Base-by-base conservation (phyloP, 2,329 filamentous ascomycete genomes). In the Aspergillus nomiae region DNA sequence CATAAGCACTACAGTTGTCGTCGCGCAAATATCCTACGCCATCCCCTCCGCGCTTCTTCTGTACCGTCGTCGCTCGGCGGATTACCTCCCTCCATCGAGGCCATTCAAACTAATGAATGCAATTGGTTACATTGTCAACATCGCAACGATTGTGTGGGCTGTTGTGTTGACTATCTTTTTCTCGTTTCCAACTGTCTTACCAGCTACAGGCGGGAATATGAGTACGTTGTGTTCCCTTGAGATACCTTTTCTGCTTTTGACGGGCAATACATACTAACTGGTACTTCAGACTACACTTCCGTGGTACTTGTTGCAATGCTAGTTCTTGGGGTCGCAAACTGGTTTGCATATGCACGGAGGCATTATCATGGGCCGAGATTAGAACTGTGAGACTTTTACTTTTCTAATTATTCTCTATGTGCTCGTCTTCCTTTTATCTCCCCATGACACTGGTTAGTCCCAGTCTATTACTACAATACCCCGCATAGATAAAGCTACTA, bases 21-120 rank as follows among this genome's bases (percentile, higher is more conserved):
- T 70, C 41, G 69, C 68, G 3, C 69, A 71, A 32, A 66, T 71
- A 41, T 71, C 69, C 46, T 70, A 58, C 54, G 69, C 69, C 41
- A 58, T 70, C 46, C 68, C 69, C 7, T 63, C 69, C 7, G 11
- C 60, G 8, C 57, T 71, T 6, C 65, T 71, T 12, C 55, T 71
- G 48, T 28, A 38, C n/a, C 63, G 65, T 8, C 65, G 64, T 26
- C 59, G 65, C 11, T 34, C 50, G 12, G 19, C 58, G 0, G n/a
- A 63, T n/a, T 71, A 68, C 32, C 63, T 71, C 3, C 69, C 68
- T 0, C n/a, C 58, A 4, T 60, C 51, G 6, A 59, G 68, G 2
- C 34, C 60, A 21, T 69, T 70, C 59, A 63, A 57, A 14, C 45
- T 71, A 11, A 63, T 65, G 0, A 30, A 36, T 21, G n/a, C 59